Percentiles rank a stretch among this genome's conserved stretches.
Evolutionary conservation across 495 filamentous ascomycete species (phyloP).

Genomic region (Penicillium odoratum): DNA sequence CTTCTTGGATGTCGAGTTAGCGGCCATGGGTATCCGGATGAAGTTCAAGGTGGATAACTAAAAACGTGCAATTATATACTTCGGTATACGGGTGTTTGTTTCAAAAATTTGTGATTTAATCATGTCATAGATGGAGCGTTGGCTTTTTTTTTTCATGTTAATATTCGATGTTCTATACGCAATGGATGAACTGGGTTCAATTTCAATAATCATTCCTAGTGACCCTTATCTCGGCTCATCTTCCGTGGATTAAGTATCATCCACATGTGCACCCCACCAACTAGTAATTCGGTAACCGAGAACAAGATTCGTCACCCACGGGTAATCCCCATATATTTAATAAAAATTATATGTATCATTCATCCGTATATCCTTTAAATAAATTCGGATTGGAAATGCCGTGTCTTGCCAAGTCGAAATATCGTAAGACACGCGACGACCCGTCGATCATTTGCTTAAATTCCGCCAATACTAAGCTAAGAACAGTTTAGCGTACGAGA

Average conservation of each 20-base stretch:
- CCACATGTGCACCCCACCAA: too few relatives aligned
- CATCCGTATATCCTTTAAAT: neutral
- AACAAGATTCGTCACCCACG: too few relatives aligned
- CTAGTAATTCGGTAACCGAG: too few relatives aligned
- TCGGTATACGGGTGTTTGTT: conserved; percentile 15
- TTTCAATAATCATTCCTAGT: neutral
- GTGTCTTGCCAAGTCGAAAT: neutral
- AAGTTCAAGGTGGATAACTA: conserved; percentile 74
- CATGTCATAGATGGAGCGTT: conserved; percentile 35
- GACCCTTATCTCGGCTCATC: too few relatives aligned
- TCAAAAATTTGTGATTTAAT: conserved; percentile 23
- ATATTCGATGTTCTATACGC: conserved; percentile 25
- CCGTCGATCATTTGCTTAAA: neutral
- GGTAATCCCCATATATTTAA: too few relatives aligned
- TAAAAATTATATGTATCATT: too few relatives aligned
- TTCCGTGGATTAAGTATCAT: too few relatives aligned
- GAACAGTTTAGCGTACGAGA: conserved; percentile 3
- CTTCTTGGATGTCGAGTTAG: conserved; percentile 92
- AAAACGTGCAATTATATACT: conserved; percentile 2
- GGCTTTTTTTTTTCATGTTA: conserved; percentile 18
- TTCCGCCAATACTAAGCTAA: neutral
- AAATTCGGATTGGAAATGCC: neutral
- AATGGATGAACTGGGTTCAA: conserved; percentile 16
- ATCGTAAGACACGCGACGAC: neutral
- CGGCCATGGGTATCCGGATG: conserved; percentile 88